A percentile compares a stretch with the other conserved stretches of the same genome.
Evolutionary conservation across 495 filamentous ascomycete genomes (phyloP).

Genomic region (Bathelium albidoporum): DNA sequence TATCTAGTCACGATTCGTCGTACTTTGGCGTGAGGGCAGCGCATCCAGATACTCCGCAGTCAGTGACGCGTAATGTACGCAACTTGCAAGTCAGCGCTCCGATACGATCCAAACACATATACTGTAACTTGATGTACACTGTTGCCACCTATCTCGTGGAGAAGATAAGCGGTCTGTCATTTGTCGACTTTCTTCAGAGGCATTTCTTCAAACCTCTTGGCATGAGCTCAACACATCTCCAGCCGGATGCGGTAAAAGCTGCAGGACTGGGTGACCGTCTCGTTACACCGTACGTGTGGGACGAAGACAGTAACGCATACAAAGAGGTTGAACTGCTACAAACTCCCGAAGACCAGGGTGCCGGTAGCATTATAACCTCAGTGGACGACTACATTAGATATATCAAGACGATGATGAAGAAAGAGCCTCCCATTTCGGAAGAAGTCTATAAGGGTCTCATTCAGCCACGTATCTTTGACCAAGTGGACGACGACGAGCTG

Average conservation of each 20-base stretch:
- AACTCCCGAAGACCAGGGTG: constrained; percentile 14
- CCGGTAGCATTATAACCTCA: constrained; percentile 8
- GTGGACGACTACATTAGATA: constrained; percentile 12
- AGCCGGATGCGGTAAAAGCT: constrained; percentile 22
- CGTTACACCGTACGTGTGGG: constrained; percentile 22
- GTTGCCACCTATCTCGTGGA: constrained; percentile 12
- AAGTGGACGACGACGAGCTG: constrained; percentile 4
- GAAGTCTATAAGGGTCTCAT: constrained; percentile 7
- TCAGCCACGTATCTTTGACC: constrained; percentile 2
- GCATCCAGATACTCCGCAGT: constrained; percentile 1
- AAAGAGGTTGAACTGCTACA: constrained; percentile 3
- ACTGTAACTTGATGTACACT: constrained; percentile 14
- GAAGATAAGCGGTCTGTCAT: constrained; percentile 4
- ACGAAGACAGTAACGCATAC: constrained; percentile 7
- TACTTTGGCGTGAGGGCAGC: background rate
- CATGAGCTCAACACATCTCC: constrained; percentile 26
- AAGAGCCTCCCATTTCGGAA: constrained; percentile 6
- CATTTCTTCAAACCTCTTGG: constrained; percentile 9
- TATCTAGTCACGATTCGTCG: constrained; percentile 3
- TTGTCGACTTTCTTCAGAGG: constrained; percentile 9
- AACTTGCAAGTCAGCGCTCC: constrained; percentile 5
- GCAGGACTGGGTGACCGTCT: constrained; percentile 30
- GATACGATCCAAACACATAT: constrained; percentile 11
- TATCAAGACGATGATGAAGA: constrained; percentile 14
- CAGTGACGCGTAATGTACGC: constrained; percentile 17